Evolutionary conservation across 2,329 filamentous ascomycete genomes (phyloP).

Genomic region (Hymenoscyphus infarciens): DNA sequence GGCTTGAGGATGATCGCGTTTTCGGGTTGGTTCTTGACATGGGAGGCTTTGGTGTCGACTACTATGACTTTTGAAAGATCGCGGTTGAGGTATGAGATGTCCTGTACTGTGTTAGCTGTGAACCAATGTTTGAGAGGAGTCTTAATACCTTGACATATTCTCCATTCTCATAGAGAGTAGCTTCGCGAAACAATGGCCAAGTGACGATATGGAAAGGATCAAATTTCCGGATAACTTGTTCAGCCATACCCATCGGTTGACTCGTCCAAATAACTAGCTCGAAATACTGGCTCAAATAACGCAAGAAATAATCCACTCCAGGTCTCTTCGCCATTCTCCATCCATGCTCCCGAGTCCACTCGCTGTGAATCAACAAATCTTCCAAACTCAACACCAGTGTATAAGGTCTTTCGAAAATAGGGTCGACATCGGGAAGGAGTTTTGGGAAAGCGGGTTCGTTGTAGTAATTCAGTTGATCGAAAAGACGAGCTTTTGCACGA

Average conservation of each 20-base stretch:
- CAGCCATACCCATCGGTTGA: slow-evolving; percentile 77
- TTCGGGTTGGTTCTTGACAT: slow-evolving; percentile 88
- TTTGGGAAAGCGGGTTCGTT: slow-evolving; percentile 94
- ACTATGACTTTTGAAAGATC: slow-evolving; percentile 94
- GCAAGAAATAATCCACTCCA: slow-evolving; percentile 93
- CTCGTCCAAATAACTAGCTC: slow-evolving; percentile 95
- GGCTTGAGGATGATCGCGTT: slow-evolving; percentile 90
- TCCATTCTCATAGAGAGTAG: slow-evolving; percentile 94
- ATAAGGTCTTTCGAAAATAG: slow-evolving; percentile 78
- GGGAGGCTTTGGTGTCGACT: slow-evolving; percentile 78
- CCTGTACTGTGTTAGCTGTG: slow-evolving; percentile 48
- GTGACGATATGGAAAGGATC: slow-evolving; percentile 94
- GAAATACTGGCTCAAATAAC: slow-evolving; percentile 96
- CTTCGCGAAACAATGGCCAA: slow-evolving; percentile 92
- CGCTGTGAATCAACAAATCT: slow-evolving; percentile 89
- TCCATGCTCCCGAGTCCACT: slow-evolving; percentile 90
- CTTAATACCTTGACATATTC: slow-evolving; percentile 84
- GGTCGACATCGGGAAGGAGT: slow-evolving; percentile 78
- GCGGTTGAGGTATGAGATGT: slow-evolving; percentile 95
- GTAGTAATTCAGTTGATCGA: slow-evolving; percentile 82
- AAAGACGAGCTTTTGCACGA: slow-evolving; percentile 71
- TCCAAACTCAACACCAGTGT: slow-evolving; percentile 91
- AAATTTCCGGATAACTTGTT: slow-evolving; percentile 86
- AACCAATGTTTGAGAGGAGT: neutral
- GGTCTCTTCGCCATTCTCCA: slow-evolving; percentile 95